Evolutionary conservation across 2,329 filamentous ascomycete genomes (phyloP).

Genomic region (Fusarium marasasianum): DNA sequence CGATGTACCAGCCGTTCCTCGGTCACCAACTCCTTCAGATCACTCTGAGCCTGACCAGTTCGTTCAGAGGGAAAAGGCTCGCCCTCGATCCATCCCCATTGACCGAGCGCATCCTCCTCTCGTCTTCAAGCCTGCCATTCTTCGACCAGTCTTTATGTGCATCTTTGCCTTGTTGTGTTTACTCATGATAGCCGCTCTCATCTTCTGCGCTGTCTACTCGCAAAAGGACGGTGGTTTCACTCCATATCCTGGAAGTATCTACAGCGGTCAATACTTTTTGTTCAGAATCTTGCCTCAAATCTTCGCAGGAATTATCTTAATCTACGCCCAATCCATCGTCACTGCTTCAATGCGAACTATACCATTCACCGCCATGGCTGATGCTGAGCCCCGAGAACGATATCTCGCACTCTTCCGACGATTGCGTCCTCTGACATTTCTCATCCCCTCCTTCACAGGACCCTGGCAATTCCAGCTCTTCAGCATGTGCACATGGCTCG

Average conservation of each 20-base stretch:
- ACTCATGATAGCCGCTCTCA: constrained; percentile 75
- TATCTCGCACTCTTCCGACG: constrained; percentile 73
- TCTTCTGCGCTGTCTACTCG: constrained; percentile 78
- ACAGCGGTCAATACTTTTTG: constrained; percentile 81
- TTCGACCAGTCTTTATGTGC: constrained; percentile 73
- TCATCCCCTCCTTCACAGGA: constrained; percentile 67
- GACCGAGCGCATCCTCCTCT: constrained; percentile 60
- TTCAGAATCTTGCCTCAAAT: constrained; percentile 88
- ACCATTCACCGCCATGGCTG: constrained; percentile 82
- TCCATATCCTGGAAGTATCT: constrained; percentile 71
- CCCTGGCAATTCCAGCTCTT: constrained; percentile 73
- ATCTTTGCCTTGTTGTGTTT: constrained; percentile 69
- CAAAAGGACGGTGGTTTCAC: constrained; percentile 70
- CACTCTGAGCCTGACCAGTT: constrained; percentile 23
- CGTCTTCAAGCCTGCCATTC: constrained; percentile 74
- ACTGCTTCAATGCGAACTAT: constrained; percentile 78
- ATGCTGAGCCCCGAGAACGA: constrained; percentile 66
- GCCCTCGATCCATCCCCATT: constrained; percentile 51
- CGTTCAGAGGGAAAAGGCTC: constrained; percentile 41
- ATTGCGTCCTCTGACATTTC: constrained; percentile 75
- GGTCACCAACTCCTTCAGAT: constrained; percentile 25
- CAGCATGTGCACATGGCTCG: constrained; percentile 77
- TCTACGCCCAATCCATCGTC: constrained; percentile 82
- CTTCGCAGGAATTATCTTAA: constrained; percentile 73
- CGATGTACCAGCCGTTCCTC: constrained; percentile 10